These are phyloP conservation scores for Mortierella sp. DNA, from an alignment of 371 early-diverging fungal genomes.

Conservation along the genomic window DNA sequence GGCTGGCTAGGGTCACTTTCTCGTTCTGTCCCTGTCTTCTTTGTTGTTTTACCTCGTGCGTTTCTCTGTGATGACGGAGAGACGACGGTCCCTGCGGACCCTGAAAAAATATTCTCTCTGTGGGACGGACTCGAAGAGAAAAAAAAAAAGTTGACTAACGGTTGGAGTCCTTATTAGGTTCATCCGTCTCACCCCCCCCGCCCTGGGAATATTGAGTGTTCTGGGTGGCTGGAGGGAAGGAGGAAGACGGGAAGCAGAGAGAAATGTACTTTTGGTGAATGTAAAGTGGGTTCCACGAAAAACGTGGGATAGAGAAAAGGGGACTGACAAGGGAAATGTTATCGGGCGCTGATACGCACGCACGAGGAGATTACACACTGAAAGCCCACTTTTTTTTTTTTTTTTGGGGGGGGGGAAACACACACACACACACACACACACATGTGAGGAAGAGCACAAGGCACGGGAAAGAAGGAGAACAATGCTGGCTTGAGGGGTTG, in stretches of 20 bases:
- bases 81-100: not conserved
- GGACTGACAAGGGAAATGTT: not conserved
- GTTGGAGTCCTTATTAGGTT: not conserved
- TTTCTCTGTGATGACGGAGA: not conserved
- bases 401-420: too few species aligned
- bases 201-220: not conserved
- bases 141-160: slow-evolving; percentile 8
- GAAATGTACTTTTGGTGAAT: not conserved
- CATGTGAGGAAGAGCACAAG: too few species aligned
- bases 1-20: not conserved
- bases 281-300: not conserved
- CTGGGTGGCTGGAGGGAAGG: not conserved
- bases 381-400: too few species aligned
- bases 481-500: too few species aligned
- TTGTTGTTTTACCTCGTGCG: not conserved
- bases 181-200: not conserved
- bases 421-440: too few species aligned
- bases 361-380: not conserved
- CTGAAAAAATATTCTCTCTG: not conserved
- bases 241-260: not conserved
- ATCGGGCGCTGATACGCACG: not conserved
- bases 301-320: not conserved
- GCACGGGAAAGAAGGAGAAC: too few species aligned
- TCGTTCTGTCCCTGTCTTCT: not conserved
- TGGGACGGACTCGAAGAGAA: not conserved